phyloP scores from a whole-genome alignment of 139 green algal species.

The Chara braunii region DNA sequence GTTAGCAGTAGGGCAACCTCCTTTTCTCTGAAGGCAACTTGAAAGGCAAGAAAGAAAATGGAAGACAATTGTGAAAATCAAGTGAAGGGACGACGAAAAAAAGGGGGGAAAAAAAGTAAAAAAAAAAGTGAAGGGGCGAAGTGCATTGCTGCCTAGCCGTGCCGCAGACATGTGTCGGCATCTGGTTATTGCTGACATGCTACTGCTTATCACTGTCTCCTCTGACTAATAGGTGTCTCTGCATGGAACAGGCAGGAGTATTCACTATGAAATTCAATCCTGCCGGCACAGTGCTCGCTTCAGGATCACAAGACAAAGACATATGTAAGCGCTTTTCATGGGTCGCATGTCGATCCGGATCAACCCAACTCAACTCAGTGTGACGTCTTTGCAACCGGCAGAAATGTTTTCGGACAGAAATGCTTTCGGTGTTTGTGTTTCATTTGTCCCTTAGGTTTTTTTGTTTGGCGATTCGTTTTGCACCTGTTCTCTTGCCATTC shows the following conservation, averaged over 20 bases:
- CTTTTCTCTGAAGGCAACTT: too few species aligned
- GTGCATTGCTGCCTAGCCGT: not conserved
- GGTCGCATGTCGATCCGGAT: not conserved
- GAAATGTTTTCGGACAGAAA: too few species aligned
- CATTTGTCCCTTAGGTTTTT: too few species aligned
- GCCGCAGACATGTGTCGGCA: not conserved
- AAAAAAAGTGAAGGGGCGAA: not conserved
- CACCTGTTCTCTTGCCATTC: too few species aligned
- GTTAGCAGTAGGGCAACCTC: too few species aligned
- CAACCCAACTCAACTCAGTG: not conserved
- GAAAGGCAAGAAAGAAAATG: too few species aligned
- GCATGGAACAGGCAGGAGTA: slow-evolving; percentile 52
- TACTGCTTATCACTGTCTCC: not conserved
- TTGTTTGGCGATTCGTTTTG: too few species aligned
- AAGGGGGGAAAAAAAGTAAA: not conserved
- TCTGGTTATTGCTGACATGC: not conserved
- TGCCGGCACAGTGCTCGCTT: slow-evolving; percentile 67
- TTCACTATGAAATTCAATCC: slow-evolving; percentile 74
- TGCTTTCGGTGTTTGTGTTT: too few species aligned
- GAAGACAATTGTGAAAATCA: too few species aligned
- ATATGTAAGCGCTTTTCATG: slow-evolving; percentile 30
- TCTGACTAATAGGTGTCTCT: not conserved
- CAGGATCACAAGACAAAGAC: slow-evolving; percentile 67
- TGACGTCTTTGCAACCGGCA: too few species aligned
- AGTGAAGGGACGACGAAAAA: not conserved